Conservation (phyloP, 2,329 filamentous ascomycete species). For the Alternaria atra region DNA sequence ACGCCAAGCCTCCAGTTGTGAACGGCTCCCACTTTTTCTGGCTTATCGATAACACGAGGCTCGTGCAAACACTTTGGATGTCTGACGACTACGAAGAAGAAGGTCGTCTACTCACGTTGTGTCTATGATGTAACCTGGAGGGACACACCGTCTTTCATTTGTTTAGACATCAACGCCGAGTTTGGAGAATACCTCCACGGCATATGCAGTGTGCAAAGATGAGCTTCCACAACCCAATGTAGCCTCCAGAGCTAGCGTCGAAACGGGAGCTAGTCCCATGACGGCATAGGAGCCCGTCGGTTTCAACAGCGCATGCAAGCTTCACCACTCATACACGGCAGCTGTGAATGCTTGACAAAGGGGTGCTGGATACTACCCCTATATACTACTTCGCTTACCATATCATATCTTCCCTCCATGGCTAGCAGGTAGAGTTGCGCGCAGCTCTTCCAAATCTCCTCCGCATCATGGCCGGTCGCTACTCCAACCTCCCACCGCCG, state of each 20-base stretch:
- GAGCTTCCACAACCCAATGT: neutral
- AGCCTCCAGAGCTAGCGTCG: constrained; percentile 4
- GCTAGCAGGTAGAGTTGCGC: constrained; percentile 26
- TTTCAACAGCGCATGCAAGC: constrained; percentile 30
- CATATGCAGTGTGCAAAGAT: neutral
- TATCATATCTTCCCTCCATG: constrained; percentile 32
- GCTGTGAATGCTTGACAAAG: constrained; percentile 16
- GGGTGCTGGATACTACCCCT: constrained; percentile 26
- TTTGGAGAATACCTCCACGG: neutral
- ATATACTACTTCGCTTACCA: constrained; percentile 1
- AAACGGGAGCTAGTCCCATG: constrained; percentile 33
- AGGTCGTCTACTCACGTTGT: neutral
- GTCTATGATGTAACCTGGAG: neutral
- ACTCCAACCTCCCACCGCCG: constrained; percentile 48
- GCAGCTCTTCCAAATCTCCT: constrained; percentile 24
- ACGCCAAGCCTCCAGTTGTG: constrained; percentile 15
- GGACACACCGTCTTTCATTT: neutral
- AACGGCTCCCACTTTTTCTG: constrained; percentile 24
- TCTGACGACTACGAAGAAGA: neutral
- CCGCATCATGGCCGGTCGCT: constrained; percentile 50
- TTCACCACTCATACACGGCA: constrained; percentile 26
- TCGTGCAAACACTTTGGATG: neutral
- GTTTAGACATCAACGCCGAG: neutral
- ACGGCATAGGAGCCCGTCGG: constrained; percentile 25
- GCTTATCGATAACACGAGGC: neutral